These are phyloP conservation scores for Udeniomyces megalosporus DNA, from an alignment of 768 basidiomycete species.

Conservation along the genomic window DNA sequence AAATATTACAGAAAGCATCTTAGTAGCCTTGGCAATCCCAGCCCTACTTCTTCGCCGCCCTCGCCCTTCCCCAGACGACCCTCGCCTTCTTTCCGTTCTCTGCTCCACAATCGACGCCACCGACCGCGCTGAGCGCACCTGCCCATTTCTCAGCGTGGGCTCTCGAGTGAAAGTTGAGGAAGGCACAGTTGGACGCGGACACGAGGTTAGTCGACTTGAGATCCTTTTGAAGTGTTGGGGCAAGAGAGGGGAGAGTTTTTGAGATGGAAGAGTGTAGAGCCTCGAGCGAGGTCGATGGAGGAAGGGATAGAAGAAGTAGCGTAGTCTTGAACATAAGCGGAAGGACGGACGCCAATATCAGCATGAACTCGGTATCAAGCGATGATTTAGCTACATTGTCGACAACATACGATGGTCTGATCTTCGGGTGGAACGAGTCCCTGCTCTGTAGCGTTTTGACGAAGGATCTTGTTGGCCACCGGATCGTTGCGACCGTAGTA, in stretches of 20 bases:
- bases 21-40: no score
- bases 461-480: conserved; percentile 78
- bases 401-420: conserved; percentile 50
- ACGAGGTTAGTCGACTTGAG: conserved; percentile 76
- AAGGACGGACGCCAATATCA: background rate
- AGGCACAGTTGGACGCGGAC: conserved; percentile 54
- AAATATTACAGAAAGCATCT: no score
- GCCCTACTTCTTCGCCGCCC: conserved; percentile 20
- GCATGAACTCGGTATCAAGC: conserved; percentile 15
- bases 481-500: conserved; percentile 87
- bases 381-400: background rate
- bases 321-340: conserved; percentile 43
- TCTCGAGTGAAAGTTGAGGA: conserved; percentile 80
- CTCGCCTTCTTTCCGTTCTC: conserved; percentile 37
- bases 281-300: conserved; percentile 51
- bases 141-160: conserved; percentile 72
- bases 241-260: conserved; percentile 46
- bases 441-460: conserved; percentile 56
- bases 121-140: conserved; percentile 56
- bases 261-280: conserved; percentile 57
- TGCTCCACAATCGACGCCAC: conserved; percentile 69
- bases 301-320: conserved; percentile 65
- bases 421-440: conserved; percentile 87
- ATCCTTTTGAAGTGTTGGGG: conserved; percentile 36
- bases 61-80: conserved; percentile 81